Percentiles rank a stretch among this genome's conserved stretches.
These are phyloP conservation scores for Penicillium hordei DNA, from an alignment of 2,329 filamentous ascomycete genomes.

Conservation along the genomic window DNA sequence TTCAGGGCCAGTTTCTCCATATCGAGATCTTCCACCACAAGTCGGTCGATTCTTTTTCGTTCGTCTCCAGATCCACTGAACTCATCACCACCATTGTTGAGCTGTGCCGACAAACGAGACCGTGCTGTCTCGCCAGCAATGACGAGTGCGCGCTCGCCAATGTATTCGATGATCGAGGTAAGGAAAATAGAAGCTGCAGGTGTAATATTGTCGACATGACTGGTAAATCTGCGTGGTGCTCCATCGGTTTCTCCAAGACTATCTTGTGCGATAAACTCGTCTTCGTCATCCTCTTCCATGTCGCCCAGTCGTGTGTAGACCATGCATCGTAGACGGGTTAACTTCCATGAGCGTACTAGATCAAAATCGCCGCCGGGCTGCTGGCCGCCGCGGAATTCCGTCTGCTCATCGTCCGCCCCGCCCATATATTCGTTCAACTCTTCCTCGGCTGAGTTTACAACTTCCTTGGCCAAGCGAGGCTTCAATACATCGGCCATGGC, in stretches of 20 bases:
- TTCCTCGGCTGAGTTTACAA: conserved; percentile 78
- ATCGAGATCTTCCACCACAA: conserved; percentile 85
- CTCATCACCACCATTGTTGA: conserved; percentile 56
- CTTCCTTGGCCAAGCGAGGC: conserved; percentile 80
- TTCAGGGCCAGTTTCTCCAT: conserved; percentile 93
- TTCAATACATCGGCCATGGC: conserved; percentile 86
- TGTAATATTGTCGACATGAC: conserved; percentile 67
- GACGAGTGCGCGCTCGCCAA: conserved; percentile 88
- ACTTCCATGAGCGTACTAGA: conserved; percentile 90
- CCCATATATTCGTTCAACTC: conserved; percentile 86
- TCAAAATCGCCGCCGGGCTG: conserved; percentile 69
- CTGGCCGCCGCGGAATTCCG: conserved; percentile 55
- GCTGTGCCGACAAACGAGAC: conserved; percentile 32
- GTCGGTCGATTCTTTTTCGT: conserved; percentile 56
- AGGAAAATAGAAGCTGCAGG: conserved; percentile 94
- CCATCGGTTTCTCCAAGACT: conserved; percentile 61
- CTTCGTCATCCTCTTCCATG: conserved; percentile 97
- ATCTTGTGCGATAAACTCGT: conserved; percentile 79
- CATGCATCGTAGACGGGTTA: conserved; percentile 91
- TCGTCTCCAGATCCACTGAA: conserved; percentile 47
- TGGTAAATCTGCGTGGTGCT: conserved; percentile 57
- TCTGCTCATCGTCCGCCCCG: conserved; percentile 72
- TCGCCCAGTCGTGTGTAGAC: conserved; percentile 96
- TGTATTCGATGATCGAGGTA: conserved; percentile 88
- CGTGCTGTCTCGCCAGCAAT: conserved; percentile 81